phyloP scores from a whole-genome alignment of 2,329 filamentous ascomycete genomes.

The Simplicillium aogashimaense region DNA sequence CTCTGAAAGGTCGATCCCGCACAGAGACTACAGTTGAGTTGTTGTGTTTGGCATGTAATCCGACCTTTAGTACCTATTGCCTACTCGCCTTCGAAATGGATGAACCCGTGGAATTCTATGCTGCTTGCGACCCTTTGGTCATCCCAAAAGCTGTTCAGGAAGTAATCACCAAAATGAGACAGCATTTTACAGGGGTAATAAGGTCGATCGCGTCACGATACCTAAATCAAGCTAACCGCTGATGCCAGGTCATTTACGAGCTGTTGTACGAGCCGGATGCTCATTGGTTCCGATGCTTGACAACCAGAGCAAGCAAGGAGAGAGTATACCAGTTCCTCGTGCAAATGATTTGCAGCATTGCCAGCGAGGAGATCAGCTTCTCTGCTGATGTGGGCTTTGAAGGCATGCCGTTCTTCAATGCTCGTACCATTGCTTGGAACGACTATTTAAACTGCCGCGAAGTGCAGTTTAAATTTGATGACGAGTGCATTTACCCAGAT shows the following conservation, averaged over 20 bases:
- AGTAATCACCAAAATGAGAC: constrained; percentile 8
- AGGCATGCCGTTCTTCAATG: too few relatives aligned
- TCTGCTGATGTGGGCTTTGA: too few relatives aligned
- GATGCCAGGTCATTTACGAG: constrained; percentile 15
- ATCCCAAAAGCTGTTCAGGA: constrained; percentile 16
- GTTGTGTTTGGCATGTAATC: background rate
- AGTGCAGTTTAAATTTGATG: background rate
- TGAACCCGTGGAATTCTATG: constrained; percentile 19
- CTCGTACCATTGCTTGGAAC: background rate
- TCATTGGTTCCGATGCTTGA: constrained; percentile 16
- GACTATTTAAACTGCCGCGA: background rate
- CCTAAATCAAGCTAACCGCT: background rate
- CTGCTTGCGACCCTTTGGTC: constrained; percentile 23
- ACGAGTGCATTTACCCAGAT: constrained; percentile 1
- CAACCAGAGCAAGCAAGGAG: too few relatives aligned
- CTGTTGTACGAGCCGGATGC: constrained; percentile 25
- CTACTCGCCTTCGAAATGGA: too few relatives aligned
- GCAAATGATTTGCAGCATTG: too few relatives aligned
- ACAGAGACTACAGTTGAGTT: too few relatives aligned
- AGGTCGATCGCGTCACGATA: constrained; percentile 7
- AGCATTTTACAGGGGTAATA: background rate
- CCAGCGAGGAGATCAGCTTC: too few relatives aligned
- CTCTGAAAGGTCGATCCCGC: background rate
- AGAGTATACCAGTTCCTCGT: too few relatives aligned
- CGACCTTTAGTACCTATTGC: too few relatives aligned